Conservation (phyloP, 73 alveolate genomes). For the Tetrahymena thermophila region DNA sequence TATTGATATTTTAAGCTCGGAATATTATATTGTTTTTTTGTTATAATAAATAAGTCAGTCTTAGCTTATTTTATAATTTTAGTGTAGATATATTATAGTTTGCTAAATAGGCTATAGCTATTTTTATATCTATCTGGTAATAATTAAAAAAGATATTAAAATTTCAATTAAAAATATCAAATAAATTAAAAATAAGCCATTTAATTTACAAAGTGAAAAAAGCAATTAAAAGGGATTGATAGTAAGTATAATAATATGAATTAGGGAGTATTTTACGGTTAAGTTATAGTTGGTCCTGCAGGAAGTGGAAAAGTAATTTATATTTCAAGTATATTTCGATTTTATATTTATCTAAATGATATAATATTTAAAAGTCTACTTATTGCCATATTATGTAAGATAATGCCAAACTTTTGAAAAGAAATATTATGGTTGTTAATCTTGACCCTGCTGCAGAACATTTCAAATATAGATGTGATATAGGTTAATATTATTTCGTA, state of each 20-base stretch:
- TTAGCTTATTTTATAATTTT: background rate
- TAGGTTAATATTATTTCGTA: background rate
- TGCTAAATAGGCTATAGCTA: background rate
- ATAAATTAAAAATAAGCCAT: background rate
- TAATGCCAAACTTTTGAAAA: conserved; percentile 60
- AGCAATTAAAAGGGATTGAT: background rate
- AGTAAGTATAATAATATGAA: background rate
- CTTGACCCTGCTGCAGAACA: conserved; percentile 99
- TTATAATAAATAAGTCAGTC: background rate
- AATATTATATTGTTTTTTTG: too few relatives aligned
- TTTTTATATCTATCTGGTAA: background rate
- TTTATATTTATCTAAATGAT: conserved; percentile 3
- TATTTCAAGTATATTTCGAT: background rate
- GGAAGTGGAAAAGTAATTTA: conserved; percentile 65
- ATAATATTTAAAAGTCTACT: conserved; percentile 63
- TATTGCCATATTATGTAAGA: conserved; percentile 87
- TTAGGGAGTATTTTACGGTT: conserved; percentile 38
- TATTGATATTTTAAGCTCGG: background rate
- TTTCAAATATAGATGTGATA: conserved; percentile 85
- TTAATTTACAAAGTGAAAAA: too few relatives aligned
- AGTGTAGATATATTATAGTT: background rate
- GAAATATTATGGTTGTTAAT: conserved; percentile 79
- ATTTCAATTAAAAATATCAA: background rate
- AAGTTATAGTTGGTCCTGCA: conserved; percentile 78
- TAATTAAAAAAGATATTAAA: background rate